These are phyloP conservation scores for Plasmopara viticola DNA, from an alignment of 352 stramenopile species.

Conservation along the genomic window DNA sequence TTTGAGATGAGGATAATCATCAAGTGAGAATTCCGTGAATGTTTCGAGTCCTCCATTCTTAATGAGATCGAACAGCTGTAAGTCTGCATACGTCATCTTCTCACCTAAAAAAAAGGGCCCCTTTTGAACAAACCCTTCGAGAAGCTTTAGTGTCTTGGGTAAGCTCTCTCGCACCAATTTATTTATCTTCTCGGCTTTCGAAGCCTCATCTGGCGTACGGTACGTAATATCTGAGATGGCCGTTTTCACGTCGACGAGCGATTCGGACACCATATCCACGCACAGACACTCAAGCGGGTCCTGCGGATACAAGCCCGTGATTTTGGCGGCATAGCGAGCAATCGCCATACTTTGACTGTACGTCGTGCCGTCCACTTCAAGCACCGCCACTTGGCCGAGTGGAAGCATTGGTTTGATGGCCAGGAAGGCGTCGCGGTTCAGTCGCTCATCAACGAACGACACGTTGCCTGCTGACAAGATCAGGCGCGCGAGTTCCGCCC, in stretches of 20 bases:
- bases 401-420: slow-evolving; percentile 48
- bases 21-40: slow-evolving; percentile 30
- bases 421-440: slow-evolving; percentile 35
- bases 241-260: slow-evolving; percentile 31
- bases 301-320: slow-evolving; percentile 53
- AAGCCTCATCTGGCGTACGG: slow-evolving; percentile 26
- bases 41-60: slow-evolving; percentile 29
- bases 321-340: slow-evolving; percentile 44
- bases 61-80: slow-evolving; percentile 48
- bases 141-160: slow-evolving; percentile 28
- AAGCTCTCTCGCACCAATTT: slow-evolving; percentile 35
- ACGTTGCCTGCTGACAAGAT: slow-evolving; percentile 48
- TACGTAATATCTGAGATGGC: slow-evolving; percentile 34
- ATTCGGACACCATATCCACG: slow-evolving; percentile 46
- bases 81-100: slow-evolving; percentile 42
- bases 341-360: slow-evolving; percentile 62
- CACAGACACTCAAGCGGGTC: slow-evolving; percentile 45
- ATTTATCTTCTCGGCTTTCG: slow-evolving; percentile 40
- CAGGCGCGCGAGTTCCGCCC: slow-evolving; percentile 58
- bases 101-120: slow-evolving; percentile 49
- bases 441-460: slow-evolving; percentile 54
- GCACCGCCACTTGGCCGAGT: slow-evolving; percentile 41
- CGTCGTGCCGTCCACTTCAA: slow-evolving; percentile 38
- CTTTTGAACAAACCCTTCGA: slow-evolving; percentile 31
- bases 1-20: slow-evolving; percentile 39